A percentile compares a stretch with the other conserved stretches of the same genome.
phyloP scores from a whole-genome alignment of 1,139 yeast species.

The Saccharomyces hybrid region DNA sequence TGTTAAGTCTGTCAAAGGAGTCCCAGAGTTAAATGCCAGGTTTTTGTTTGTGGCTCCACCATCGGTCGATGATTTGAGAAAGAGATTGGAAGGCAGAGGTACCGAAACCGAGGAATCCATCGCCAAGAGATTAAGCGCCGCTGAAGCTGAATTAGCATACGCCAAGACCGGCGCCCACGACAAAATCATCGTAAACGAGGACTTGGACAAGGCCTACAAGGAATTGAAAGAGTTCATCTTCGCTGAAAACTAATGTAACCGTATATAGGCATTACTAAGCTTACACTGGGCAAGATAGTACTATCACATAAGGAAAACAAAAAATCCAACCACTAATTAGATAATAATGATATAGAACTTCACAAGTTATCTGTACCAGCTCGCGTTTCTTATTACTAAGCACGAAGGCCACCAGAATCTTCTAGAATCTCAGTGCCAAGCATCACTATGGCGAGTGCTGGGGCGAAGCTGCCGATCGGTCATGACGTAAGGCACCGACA shows the following conservation, averaged over 20 bases:
- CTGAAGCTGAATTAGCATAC: slow-evolving; percentile 79
- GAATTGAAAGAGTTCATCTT: slow-evolving; percentile 74
- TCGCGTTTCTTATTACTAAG: not conserved
- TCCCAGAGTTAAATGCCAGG: slow-evolving; percentile 71
- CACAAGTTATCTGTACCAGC: not conserved
- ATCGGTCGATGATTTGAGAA: slow-evolving; percentile 63
- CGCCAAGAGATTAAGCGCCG: slow-evolving; percentile 77
- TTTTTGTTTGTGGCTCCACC: slow-evolving; percentile 90
- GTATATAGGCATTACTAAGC: not conserved
- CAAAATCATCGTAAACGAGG: slow-evolving; percentile 79
- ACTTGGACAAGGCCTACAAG: slow-evolving; percentile 76
- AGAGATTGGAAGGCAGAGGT: slow-evolving; percentile 79
- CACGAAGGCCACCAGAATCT: not conserved
- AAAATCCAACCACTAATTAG: not conserved
- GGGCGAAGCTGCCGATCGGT: not conserved
- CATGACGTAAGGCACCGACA: not conserved
- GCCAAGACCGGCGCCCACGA: slow-evolving; percentile 91
- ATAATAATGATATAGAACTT: not conserved
- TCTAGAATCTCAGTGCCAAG: not conserved
- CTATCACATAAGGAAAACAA: not conserved
- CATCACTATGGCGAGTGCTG: not conserved
- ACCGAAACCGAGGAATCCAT: slow-evolving; percentile 86
- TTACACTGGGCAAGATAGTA: not conserved
- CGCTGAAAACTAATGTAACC: slow-evolving; percentile 16
- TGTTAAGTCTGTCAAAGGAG: slow-evolving; percentile 75